A percentile compares a stretch with the other conserved stretches of the same genome.
phyloP scores from a whole-genome alignment of 495 filamentous ascomycete species.

The Penicillium bovifimosum region DNA sequence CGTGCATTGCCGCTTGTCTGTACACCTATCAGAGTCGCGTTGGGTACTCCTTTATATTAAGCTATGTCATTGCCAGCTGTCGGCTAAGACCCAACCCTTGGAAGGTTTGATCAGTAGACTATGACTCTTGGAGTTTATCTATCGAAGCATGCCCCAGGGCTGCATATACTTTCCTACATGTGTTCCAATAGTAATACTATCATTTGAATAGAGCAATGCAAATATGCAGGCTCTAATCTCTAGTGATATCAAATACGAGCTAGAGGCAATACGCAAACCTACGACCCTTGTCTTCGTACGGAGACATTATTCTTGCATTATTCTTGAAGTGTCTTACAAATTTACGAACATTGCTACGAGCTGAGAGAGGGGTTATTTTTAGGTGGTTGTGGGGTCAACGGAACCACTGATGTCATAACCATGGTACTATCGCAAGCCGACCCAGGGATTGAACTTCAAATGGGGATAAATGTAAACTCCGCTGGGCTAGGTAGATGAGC shows the following conservation, averaged over 20 bases:
- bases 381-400: slow-evolving; percentile 2
- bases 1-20: neutral
- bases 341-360: neutral
- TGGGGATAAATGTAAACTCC: neutral
- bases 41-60: neutral
- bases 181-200: neutral
- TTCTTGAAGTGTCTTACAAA: neutral
- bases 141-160: neutral
- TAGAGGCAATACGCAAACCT: neutral
- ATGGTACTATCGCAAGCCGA: neutral
- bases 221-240: neutral
- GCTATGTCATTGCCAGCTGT: slow-evolving; percentile 5
- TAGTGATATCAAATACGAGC: neutral
- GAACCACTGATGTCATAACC: slow-evolving; percentile 13
- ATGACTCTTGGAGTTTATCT: neutral
- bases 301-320: too few species aligned
- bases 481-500: neutral
- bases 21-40: slow-evolving; percentile 1
- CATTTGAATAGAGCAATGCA: neutral
- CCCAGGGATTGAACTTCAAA: neutral
- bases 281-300: too few species aligned
- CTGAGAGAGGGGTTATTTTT: neutral
- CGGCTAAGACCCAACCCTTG: neutral
- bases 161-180: neutral
- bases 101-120: neutral